Percentiles rank a stretch among this genome's conserved stretches.
phyloP scores from a whole-genome alignment of 2,329 filamentous ascomycete genomes.

The Myriosclerotinia duriaeana region DNA sequence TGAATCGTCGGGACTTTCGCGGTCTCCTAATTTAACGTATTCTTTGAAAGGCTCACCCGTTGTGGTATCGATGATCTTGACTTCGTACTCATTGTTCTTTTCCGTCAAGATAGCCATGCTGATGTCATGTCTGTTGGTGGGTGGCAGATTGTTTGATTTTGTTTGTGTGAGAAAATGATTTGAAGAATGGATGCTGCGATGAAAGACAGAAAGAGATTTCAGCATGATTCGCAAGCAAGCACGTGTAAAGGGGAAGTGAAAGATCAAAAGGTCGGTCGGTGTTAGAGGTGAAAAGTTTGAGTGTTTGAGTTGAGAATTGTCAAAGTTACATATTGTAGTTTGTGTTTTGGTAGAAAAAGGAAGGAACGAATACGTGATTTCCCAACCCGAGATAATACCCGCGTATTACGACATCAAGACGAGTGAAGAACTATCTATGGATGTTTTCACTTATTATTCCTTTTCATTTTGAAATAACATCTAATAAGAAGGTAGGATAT shows the following conservation, averaged over 20 bases:
- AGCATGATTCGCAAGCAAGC: background rate
- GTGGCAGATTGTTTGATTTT: background rate
- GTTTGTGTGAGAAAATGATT: background rate
- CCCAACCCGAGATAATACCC: background rate
- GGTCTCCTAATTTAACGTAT: constrained; percentile 20
- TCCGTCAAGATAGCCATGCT: constrained; percentile 3
- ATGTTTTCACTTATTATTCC: no score
- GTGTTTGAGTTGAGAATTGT: background rate
- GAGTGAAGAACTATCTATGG: no score
- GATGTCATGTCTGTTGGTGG: rapidly evolving
- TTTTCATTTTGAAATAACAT: background rate
- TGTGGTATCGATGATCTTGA: background rate
- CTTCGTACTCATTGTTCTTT: background rate
- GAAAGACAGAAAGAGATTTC: background rate
- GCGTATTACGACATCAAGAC: background rate
- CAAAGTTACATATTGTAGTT: no score
- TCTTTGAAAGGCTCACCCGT: constrained; percentile 14
- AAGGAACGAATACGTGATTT: background rate
- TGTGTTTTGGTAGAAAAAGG: background rate
- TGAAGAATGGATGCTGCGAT: no score
- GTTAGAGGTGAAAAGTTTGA: background rate
- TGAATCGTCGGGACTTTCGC: constrained; percentile 2
- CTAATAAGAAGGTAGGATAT: background rate
- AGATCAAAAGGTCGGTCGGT: background rate
- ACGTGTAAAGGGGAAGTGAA: background rate